Evolutionary conservation across 1,284 basidiomycete species (phyloP).

Genomic region (Fomitiporia mediterranea): DNA sequence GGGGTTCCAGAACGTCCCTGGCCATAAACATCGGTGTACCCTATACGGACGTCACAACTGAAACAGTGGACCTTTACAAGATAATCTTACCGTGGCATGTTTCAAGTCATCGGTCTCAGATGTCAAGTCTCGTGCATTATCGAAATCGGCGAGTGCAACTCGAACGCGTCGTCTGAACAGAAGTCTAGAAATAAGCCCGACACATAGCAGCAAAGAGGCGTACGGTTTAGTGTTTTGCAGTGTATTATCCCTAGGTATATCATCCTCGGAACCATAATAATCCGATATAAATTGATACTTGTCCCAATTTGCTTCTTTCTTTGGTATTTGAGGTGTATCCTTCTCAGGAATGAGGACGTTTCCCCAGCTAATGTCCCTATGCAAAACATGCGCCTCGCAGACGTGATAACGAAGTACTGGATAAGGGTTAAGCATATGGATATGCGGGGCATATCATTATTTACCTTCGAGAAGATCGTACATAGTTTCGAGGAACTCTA

Average conservation of each 20-base stretch:
- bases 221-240: too few relatives aligned
- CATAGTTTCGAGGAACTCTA: neutral
- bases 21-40: conserved; percentile 4
- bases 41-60: neutral
- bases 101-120: neutral
- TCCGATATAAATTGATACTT: neutral
- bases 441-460: too few relatives aligned
- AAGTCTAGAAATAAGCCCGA: neutral
- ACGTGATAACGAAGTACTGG: neutral
- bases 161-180: neutral
- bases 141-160: neutral
- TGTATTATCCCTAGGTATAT: too few relatives aligned
- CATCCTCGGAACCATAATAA: neutral
- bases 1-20: neutral
- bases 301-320: neutral
- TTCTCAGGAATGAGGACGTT: neutral
- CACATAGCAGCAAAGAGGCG: neutral
- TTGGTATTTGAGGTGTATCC: neutral
- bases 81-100: neutral
- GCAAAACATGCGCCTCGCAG: neutral
- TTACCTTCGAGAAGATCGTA: conserved; percentile 7
- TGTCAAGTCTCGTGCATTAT: neutral
- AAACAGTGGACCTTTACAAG: neutral
- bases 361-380: conserved; percentile 1
- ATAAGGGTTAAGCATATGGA: neutral